Conservation (phyloP, 164 flowering plant genomes). For the Sextonia rubra region DNA sequence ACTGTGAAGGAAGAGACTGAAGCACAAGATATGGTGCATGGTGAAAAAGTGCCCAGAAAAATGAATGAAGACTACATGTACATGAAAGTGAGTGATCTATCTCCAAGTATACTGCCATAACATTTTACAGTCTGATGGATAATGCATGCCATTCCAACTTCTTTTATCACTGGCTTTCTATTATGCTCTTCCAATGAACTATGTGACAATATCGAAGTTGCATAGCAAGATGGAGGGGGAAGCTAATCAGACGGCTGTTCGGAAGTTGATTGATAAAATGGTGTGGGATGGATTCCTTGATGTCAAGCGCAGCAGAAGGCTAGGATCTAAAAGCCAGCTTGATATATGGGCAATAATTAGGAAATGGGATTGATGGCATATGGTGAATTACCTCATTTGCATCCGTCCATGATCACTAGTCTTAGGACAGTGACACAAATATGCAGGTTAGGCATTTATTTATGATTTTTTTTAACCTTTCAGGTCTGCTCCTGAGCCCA, state of each 20-base stretch:
- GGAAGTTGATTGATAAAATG: conserved; percentile 77
- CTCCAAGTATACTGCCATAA: background rate
- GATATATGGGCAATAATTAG: background rate
- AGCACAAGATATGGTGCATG: conserved; percentile 18
- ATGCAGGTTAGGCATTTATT: no score
- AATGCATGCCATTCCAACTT: background rate
- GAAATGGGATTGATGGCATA: no score
- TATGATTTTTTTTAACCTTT: no score
- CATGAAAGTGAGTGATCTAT: conserved; percentile 54
- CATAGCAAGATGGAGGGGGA: conserved; percentile 67
- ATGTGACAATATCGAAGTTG: conserved; percentile 65
- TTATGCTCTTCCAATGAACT: conserved; percentile 83
- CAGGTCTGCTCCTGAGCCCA: no score
- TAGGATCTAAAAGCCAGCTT: conserved; percentile 29
- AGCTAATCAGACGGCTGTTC: conserved; percentile 50
- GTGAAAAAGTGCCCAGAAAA: conserved; percentile 24
- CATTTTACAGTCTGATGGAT: background rate
- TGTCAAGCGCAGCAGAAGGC: conserved; percentile 50
- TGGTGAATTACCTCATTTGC: no score
- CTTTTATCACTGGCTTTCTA: conserved; percentile 58
- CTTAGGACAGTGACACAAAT: no score
- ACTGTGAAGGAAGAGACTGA: conserved; percentile 72
- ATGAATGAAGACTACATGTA: conserved; percentile 54
- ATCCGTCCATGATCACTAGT: no score
- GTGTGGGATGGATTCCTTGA: conserved; percentile 67